Evolutionary conservation across 78 protist species (phyloP).

Genomic region (Bigelowiella natans): DNA sequence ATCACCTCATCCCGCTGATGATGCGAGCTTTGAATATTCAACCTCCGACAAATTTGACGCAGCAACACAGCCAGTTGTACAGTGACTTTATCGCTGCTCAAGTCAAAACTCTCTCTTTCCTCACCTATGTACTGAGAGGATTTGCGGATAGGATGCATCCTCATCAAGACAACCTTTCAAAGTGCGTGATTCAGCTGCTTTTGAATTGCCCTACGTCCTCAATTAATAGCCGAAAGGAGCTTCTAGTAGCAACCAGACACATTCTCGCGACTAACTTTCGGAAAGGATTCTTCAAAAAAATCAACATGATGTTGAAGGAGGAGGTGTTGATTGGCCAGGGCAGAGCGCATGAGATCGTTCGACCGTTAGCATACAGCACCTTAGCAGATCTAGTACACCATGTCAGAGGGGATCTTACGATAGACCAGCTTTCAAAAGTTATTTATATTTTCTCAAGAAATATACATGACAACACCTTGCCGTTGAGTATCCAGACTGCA

Average conservation of each 20-base stretch:
- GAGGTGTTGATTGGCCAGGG: slow-evolving; percentile 45
- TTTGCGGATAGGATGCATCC: slow-evolving; percentile 35
- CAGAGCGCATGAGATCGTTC: slow-evolving; percentile 18
- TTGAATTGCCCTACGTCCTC: slow-evolving; percentile 61
- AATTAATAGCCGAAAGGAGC: slow-evolving; percentile 46
- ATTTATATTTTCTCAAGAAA: slow-evolving; percentile 58
- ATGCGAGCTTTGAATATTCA: slow-evolving; percentile 40
- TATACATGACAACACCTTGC: slow-evolving; percentile 67
- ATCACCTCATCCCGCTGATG: slow-evolving; percentile 53
- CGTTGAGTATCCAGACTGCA: slow-evolving; percentile 64
- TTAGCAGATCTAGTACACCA: slow-evolving; percentile 82
- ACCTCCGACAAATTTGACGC: slow-evolving; percentile 18
- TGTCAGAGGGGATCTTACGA: slow-evolving; percentile 38
- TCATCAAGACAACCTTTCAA: slow-evolving; percentile 54
- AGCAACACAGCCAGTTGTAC: slow-evolving; percentile 24
- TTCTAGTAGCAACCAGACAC: slow-evolving; percentile 53
- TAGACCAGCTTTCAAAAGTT: slow-evolving; percentile 49
- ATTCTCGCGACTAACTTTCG: slow-evolving; percentile 74
- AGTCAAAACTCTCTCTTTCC: slow-evolving; percentile 67
- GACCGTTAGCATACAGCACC: slow-evolving; percentile 68
- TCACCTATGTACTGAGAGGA: slow-evolving; percentile 65
- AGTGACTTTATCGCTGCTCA: slow-evolving; percentile 73
- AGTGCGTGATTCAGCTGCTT: slow-evolving; percentile 59
- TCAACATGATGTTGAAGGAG: slow-evolving; percentile 69
- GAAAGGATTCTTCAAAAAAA: slow-evolving; percentile 50